Percentiles rank a stretch among this genome's conserved stretches.
Conservation (phyloP, 1,284 basidiomycete genomes). For the Cryptococcus jaspeensis region DNA sequence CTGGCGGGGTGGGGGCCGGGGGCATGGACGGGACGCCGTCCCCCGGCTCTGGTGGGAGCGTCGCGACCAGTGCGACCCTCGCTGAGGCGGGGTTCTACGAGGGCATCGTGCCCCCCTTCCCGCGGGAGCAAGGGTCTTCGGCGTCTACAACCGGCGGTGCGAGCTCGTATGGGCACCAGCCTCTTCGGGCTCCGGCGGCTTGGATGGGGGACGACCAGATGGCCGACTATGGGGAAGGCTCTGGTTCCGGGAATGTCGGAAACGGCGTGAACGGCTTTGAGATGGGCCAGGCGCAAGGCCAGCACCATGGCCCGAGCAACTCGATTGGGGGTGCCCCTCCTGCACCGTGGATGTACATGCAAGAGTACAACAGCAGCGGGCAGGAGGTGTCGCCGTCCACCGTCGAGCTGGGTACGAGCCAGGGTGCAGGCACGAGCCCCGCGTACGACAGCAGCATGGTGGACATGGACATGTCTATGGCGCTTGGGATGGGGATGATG, state of each 20-base stretch:
- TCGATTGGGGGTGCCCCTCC: not conserved
- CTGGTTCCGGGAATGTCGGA: not conserved
- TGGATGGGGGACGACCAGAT: too few relatives aligned
- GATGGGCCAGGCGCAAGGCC: not conserved
- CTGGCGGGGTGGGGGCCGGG: not conserved
- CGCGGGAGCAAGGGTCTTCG: conserved; percentile 3
- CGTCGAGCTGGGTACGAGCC: not conserved
- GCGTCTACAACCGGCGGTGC: not conserved
- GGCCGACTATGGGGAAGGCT: not conserved
- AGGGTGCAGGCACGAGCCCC: not conserved
- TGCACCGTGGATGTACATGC: too few relatives aligned
- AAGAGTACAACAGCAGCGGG: too few relatives aligned
- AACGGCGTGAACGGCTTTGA: not conserved
- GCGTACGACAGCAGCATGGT: conserved; percentile 1
- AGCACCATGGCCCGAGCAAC: conserved; percentile 1
- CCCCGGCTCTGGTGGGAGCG: conserved; percentile 13
- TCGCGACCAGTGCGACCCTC: conserved; percentile 20
- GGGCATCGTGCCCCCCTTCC: conserved; percentile 21
- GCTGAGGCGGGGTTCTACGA: conserved; percentile 18
- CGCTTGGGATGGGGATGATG: conserved; percentile 20
- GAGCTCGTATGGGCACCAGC: not conserved
- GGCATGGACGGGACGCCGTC: conserved; percentile 9
- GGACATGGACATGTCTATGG: conserved; percentile 31
- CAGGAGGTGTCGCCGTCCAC: not conserved
- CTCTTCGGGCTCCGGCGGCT: too few relatives aligned